Base-by-base conservation (phyloP, 495 filamentous ascomycete genomes). In the Penicillium ochrochloron region DNA sequence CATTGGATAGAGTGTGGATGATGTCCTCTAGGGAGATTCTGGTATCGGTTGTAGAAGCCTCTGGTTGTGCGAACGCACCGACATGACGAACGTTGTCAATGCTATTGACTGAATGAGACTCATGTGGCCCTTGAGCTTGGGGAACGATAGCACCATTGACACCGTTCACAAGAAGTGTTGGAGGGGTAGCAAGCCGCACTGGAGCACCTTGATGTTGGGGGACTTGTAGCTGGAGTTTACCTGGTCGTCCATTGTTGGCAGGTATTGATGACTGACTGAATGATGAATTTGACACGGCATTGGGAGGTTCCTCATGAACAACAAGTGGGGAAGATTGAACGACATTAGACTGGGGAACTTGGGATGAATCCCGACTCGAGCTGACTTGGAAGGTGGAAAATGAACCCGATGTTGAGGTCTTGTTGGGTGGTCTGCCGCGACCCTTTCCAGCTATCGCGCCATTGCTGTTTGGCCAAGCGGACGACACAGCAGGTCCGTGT, bases 401-500 rank as follows among this genome's bases (percentile, higher is more conserved):
- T 8, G 93, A 92, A 0, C 92, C 93, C 4, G 80, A 84, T 15
- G 89, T 82, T 17, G 85, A 86, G 21, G 92, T 87, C 73, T 90
- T 92, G 64, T 87, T 92, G 3, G 94, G 93, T 59, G 95, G 95
- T 62, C 95, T 80, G 11, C 95, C 95, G 50, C 95, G 81, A 17
- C 92, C 76, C 63, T 95, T 96, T 5, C 92, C 92, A 10, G 82
- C 86, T 2, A 87, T 78, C 25, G 86, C 82, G 33, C 85, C 84
- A 5, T 85, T 87, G 50, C 84, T 88, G 58, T 85, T 90, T 21
- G 91, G 86, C 95, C 95, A 99, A 14, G 95, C 95, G 27, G 94
- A 97, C 8, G 95, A 99, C 2, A 99, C 94, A 2, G 91, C 92
- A 0, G 95, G 93, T 0, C 94, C 94, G 72, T 97, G 93, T n/a